phyloP scores from a whole-genome alignment of 352 stramenopile genomes.

The Phytophthora palmivora region DNA sequence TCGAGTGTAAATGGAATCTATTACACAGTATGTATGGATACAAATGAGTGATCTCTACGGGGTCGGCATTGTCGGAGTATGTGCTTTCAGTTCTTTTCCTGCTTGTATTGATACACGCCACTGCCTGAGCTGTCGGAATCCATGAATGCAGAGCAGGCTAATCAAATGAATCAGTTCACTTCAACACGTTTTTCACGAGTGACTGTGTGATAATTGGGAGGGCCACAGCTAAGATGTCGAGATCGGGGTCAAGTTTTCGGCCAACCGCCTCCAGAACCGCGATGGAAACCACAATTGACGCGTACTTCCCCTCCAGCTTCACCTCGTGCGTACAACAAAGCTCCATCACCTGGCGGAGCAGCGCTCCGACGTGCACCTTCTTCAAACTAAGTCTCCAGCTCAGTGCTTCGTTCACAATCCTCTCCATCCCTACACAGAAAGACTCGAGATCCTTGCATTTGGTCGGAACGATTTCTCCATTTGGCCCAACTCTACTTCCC shows the following conservation, averaged over 20 bases:
- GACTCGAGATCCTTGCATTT: conserved; percentile 80
- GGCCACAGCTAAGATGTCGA: conserved; percentile 90
- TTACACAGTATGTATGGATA: conserved; percentile 22
- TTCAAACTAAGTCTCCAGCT: conserved; percentile 69
- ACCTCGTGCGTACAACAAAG: conserved; percentile 94
- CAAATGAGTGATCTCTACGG: conserved; percentile 2
- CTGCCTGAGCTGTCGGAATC: neutral
- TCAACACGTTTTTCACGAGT: conserved; percentile 83
- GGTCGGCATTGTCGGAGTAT: conserved; percentile 6
- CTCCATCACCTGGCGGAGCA: conserved; percentile 85
- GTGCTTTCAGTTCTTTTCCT: conserved; percentile 8
- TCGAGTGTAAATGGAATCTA: conserved; percentile 9
- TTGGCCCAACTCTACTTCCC: conserved; percentile 31
- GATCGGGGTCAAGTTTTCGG: conserved; percentile 89
- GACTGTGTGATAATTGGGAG: conserved; percentile 94
- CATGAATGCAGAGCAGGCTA: neutral
- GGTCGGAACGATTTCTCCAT: conserved; percentile 29
- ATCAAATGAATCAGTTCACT: conserved; percentile 16
- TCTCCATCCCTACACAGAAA: conserved; percentile 77
- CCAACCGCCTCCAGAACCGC: conserved; percentile 95
- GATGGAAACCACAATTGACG: conserved; percentile 95
- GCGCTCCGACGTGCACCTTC: conserved; percentile 78
- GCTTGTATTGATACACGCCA: neutral
- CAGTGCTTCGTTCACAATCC: conserved; percentile 72
- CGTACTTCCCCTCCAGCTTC: conserved; percentile 94